Base-by-base conservation (phyloP, 1,284 basidiomycete species). In the Heterobasidion parviporum region DNA sequence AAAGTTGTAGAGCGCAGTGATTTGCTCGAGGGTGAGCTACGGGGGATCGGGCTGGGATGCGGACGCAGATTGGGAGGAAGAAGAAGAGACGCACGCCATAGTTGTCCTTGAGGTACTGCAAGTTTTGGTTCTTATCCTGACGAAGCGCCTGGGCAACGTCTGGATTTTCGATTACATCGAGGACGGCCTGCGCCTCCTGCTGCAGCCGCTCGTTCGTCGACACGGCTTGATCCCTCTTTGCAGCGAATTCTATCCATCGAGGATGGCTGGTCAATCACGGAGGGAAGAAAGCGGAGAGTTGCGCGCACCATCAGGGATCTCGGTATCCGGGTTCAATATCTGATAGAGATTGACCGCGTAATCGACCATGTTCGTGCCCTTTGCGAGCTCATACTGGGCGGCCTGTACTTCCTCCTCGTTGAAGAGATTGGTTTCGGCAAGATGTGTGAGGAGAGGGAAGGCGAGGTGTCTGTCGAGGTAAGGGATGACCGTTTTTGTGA, bases 71-170 rank as follows among this genome's bases (percentile, higher is more conserved):
- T 55, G 52, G 14, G 35, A 47, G 54, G 38, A 15, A 41, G n/a
- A 41, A 41, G 38, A 41, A 12, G 8, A n/a, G 38, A 77, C 86
- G 63, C 65, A 94, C 94, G 62, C 85, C 82, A 76, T 96, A 96
- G 70, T 97, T 88, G 57, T 96, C 92, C 73, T 94, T 92, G 66
- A 99, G 81, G 72, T 95, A 93, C 60, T 90, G 86, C 70, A 98
- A 68, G 72, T 98, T 98, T 77, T 96, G 94, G 64, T 92, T 91
- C 77, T 98, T 98, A 74, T 99, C 97, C 72, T 97, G 94, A 53
- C 90, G 80, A 52, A 93, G 73, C 1, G 89, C 83, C 72, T 97
- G 85, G 62, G 88, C 95, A 38, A 98, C 95, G 62, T 95, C 93
- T 3, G 95, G 94, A 65, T 96, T 95, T 72, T 96, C 91, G 67